A percentile compares a stretch with the other conserved stretches of the same genome.
Evolutionary conservation across 495 filamentous ascomycete species (phyloP).

Genomic region (Penicillium paxilli): DNA sequence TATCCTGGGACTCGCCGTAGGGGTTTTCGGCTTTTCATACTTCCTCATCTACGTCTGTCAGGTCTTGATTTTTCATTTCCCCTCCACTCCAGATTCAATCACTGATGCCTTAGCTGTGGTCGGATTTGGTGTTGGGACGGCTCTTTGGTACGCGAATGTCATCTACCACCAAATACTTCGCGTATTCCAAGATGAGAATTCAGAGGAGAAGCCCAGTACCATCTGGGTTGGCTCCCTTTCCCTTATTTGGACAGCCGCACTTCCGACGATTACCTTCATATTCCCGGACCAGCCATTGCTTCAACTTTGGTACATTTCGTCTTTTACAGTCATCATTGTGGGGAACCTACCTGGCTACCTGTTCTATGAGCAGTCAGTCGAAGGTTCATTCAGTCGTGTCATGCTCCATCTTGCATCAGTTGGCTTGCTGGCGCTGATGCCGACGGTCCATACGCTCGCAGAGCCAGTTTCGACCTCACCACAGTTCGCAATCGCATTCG

Average conservation of each 20-base stretch:
- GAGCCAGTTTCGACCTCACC: not conserved
- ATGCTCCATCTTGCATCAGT: not conserved
- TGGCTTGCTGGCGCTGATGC: not conserved
- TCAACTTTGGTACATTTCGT: not conserved
- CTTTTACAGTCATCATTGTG: slow-evolving; percentile 4
- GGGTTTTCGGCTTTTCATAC: slow-evolving; percentile 12
- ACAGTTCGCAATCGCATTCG: not conserved
- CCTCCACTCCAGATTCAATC: slow-evolving; percentile 3
- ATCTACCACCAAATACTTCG: not conserved
- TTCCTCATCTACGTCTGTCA: slow-evolving; percentile 11
- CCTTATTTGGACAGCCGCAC: slow-evolving; percentile 1
- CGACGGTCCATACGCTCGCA: slow-evolving; percentile 5
- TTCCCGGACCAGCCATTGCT: not conserved
- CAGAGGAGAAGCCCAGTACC: not conserved
- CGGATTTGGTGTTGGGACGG: slow-evolving; percentile 3
- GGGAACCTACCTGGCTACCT: slow-evolving; percentile 1
- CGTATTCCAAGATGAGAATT: not conserved
- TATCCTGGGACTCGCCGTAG: not conserved
- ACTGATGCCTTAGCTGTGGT: slow-evolving; percentile 7
- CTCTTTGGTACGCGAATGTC: not conserved
- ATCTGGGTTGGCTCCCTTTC: slow-evolving; percentile 1
- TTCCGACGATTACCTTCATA: not conserved
- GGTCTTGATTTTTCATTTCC: slow-evolving; percentile 13
- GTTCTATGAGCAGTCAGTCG: not conserved
- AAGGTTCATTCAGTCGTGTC: not conserved